Conservation (phyloP, 202 grass and related monocot genomes). For the Dendrocalamus latiflorus region DNA sequence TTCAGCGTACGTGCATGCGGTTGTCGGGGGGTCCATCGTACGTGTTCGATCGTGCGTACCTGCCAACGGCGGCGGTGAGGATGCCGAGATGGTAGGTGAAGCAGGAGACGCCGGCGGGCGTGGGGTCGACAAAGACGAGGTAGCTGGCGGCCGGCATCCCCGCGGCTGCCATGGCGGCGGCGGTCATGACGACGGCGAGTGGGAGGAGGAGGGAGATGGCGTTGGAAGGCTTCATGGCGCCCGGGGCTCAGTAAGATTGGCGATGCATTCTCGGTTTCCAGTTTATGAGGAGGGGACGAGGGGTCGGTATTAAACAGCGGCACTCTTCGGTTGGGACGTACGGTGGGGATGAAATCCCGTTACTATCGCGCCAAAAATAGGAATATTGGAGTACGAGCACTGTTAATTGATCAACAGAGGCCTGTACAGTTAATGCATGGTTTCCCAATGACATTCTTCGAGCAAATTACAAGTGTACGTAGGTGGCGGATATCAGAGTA, state of each 20-base stretch:
- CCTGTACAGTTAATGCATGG: too few species aligned
- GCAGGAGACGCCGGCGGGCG: conserved; percentile 27
- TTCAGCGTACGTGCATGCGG: not conserved
- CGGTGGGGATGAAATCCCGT: too few species aligned
- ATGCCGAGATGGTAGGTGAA: conserved; percentile 52
- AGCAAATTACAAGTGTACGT: not conserved
- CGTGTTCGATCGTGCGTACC: not conserved
- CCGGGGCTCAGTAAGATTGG: not conserved
- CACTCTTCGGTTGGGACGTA: not conserved
- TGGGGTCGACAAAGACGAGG: conserved; percentile 44
- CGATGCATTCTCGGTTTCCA: not conserved
- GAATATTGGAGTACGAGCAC: not conserved
- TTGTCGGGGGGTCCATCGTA: too few species aligned
- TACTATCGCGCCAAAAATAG: not conserved
- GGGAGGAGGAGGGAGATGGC: not conserved
- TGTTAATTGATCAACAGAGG: too few species aligned
- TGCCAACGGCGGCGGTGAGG: conserved; percentile 48
- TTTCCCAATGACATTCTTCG: not conserved
- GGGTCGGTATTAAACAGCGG: not conserved
- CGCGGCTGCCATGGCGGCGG: not conserved
- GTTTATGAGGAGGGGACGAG: not conserved
- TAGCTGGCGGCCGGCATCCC: conserved; percentile 5
- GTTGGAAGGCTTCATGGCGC: conserved; percentile 14
- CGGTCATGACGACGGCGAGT: not conserved
- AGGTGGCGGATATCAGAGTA: too few species aligned